Base-by-base conservation (phyloP, 345 rosid genomes). In the Gossypium rotundifolium region DNA sequence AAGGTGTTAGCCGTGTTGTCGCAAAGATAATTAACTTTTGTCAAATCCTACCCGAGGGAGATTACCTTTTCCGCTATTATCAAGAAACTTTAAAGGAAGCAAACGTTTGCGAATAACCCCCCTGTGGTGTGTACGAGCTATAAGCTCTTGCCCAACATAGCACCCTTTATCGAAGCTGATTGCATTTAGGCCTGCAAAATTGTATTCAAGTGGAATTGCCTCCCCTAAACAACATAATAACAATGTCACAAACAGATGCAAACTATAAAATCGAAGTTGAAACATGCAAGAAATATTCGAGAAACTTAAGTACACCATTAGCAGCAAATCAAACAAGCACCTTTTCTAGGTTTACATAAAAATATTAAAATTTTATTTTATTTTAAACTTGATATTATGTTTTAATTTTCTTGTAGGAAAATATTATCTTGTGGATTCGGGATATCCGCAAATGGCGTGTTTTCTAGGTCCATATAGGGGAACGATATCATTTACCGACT, bases 111-210 rank as follows among this genome's bases (percentile, higher is more conserved):
- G 89, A 70, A 93, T 88, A 25, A 90, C 92, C 38, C 98, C 97
- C 58, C 97, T 77, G 66, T 93, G 96, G 66, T 95, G 98, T 0
- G 98, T 93, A 65, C 96, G 93, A 54, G 99, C 97, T 61, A 95
- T 84, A 61, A 93, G 88, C 80, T 95, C 99, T 83, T 95, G 98
- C 57, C 99, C 98, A 10, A 93, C 96, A 40, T 91, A 93, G 78
- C 99, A 95, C 29, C 99, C 98, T 84, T 95, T 91, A 75, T 90
- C 93, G 76, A 95, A 95, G 77, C 93, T 95, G 80, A 95, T 90
- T 0, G 97, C 98, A 63, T 91, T 91, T 40, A 93, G 87, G 77
- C 91, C 98, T 53, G 76, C 88, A 13, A 95, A 81, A 77, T 93
- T 95, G 85, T 90, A 93, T 73, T 95, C 98, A n/a, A 91, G 93